Evolutionary conservation across 768 basidiomycete species (phyloP).

Genomic region (Trametes sanguinea): DNA sequence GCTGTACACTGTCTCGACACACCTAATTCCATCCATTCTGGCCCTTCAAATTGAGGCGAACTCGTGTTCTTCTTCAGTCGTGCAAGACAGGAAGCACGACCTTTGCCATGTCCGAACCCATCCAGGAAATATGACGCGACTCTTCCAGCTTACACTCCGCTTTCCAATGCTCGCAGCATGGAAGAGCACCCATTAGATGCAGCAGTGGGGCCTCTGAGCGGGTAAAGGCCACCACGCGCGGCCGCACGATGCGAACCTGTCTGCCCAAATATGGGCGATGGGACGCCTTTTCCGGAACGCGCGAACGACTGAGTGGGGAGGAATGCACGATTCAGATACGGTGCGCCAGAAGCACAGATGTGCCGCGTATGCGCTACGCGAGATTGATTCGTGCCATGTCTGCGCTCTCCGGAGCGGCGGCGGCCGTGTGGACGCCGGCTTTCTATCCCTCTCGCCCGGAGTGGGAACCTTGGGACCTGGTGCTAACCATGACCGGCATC

Average conservation of each 20-base stretch:
- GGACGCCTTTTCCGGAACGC: constrained; percentile 10
- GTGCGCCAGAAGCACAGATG: background rate
- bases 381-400: constrained; percentile 1
- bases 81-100: no score
- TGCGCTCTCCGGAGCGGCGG: background rate
- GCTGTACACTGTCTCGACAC: no score
- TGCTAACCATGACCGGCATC: no score
- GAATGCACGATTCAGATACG: no score
- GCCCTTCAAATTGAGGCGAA: no score
- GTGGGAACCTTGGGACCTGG: background rate
- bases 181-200: background rate
- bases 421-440: background rate
- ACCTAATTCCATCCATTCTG: no score
- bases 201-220: background rate
- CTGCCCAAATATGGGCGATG: constrained; percentile 17
- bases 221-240: background rate
- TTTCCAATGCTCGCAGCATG: background rate
- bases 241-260: constrained; percentile 12
- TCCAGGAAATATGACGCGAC: background rate
- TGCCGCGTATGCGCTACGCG: constrained; percentile 4
- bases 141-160: background rate
- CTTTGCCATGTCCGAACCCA: background rate
- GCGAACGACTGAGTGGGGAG: background rate
- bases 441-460: background rate
- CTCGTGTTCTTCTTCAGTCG: no score